Conservation (phyloP, 805 yeast genomes). For the Ascoidea asiatica region DNA sequence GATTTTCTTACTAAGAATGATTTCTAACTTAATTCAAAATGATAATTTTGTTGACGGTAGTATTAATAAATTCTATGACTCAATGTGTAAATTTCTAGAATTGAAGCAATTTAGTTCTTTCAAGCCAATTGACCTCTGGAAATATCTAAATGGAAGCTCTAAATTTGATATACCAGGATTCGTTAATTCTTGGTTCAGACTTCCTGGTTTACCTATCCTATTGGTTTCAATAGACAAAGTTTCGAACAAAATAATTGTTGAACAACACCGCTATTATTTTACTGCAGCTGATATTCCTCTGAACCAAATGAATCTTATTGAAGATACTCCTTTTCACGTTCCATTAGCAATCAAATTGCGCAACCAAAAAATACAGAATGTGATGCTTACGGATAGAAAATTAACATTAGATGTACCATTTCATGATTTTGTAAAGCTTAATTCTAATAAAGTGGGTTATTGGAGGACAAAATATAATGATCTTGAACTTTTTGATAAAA, state of each 20-base stretch:
- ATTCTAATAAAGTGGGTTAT: constrained; percentile 32
- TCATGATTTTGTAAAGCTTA: constrained; percentile 24
- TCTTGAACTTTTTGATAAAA: constrained; percentile 14
- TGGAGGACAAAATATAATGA: constrained; percentile 34
- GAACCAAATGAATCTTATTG: constrained; percentile 20
- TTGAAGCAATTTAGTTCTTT: constrained; percentile 23
- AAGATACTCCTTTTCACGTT: constrained; percentile 47
- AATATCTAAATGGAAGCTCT: constrained; percentile 19
- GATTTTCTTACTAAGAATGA: constrained; percentile 37
- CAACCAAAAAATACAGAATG: neutral
- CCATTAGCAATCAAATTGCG: constrained; percentile 26
- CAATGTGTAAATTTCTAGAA: constrained; percentile 25
- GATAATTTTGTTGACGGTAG: constrained; percentile 17
- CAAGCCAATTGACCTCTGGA: constrained; percentile 43
- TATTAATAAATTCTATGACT: constrained; percentile 18
- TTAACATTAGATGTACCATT: constrained; percentile 18
- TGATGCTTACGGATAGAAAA: constrained; percentile 2
- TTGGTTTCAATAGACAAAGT: constrained; percentile 19
- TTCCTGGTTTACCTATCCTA: constrained; percentile 47
- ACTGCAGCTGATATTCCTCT: constrained; percentile 10
- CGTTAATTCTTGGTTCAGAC: constrained; percentile 45
- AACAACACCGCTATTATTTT: constrained; percentile 24
- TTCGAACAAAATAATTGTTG: constrained; percentile 21
- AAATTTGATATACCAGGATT: constrained; percentile 34
- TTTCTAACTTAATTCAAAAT: constrained; percentile 28